Evolutionary conservation across 768 basidiomycete genomes (phyloP).

Genomic region (Termitomyces sp.): DNA sequence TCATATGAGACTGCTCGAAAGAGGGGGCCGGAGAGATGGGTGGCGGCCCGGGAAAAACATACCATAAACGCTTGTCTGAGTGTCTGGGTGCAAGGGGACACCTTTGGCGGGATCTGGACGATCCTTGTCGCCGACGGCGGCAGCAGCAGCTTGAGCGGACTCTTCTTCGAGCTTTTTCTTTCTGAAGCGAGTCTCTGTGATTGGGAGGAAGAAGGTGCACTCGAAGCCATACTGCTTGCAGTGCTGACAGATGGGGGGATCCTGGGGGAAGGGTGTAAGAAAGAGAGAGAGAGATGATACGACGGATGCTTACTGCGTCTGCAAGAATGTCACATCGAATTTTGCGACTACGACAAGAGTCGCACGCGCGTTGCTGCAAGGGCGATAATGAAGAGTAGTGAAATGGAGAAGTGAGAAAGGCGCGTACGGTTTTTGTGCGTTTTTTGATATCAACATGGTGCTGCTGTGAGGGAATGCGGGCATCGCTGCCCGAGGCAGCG

Average conservation of each 20-base stretch:
- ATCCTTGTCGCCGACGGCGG: slow-evolving; percentile 27
- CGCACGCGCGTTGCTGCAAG: slow-evolving; percentile 69
- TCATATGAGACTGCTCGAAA: slow-evolving; percentile 36
- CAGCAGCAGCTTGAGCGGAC: neutral
- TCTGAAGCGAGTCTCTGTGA: slow-evolving; percentile 98
- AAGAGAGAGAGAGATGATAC: neutral
- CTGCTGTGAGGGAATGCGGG: too few species aligned
- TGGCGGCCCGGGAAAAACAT: slow-evolving; percentile 16
- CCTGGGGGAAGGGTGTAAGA: slow-evolving; percentile 21
- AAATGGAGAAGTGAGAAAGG: neutral
- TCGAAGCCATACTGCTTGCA: slow-evolving; percentile 93
- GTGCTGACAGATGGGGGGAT: slow-evolving; percentile 84
- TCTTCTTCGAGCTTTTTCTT: slow-evolving; percentile 87
- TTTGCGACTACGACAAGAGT: slow-evolving; percentile 86
- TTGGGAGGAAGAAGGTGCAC: slow-evolving; percentile 97
- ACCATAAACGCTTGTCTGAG: slow-evolving; percentile 54
- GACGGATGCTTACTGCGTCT: slow-evolving; percentile 38
- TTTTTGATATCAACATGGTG: slow-evolving; percentile 61
- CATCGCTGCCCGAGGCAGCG: slow-evolving; percentile 27
- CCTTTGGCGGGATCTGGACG: slow-evolving; percentile 23
- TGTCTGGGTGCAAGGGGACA: slow-evolving; percentile 33
- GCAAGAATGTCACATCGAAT: slow-evolving; percentile 89
- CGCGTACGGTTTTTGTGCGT: slow-evolving; percentile 77
- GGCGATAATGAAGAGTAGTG: neutral
- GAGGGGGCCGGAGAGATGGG: slow-evolving; percentile 3